These are phyloP conservation scores for Rubia balearica DNA, from an alignment of 305 asterid species.

Conservation along the genomic window DNA sequence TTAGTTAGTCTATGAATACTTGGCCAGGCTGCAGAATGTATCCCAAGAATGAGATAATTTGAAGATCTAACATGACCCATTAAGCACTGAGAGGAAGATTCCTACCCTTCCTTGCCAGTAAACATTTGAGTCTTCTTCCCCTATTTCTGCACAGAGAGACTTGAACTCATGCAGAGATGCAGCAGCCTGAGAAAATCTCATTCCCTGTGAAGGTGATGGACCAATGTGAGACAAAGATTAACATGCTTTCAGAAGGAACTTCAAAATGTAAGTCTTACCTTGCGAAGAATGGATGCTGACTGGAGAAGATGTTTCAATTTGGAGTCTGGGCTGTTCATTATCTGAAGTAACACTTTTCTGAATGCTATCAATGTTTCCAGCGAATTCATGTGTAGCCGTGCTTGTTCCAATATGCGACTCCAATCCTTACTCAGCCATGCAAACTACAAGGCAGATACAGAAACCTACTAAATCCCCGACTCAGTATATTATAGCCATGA, in stretches of 20 bases:
- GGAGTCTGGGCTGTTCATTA: slow-evolving; percentile 51
- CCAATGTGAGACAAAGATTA: slow-evolving; percentile 21
- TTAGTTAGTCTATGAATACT: neutral
- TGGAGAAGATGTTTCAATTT: slow-evolving; percentile 69
- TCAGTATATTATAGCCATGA: neutral
- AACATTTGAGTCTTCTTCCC: slow-evolving; percentile 52
- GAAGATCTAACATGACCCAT: neutral
- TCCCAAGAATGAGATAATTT: neutral
- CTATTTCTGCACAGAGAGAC: slow-evolving; percentile 58
- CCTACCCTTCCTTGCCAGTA: slow-evolving; percentile 96
- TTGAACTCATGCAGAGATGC: slow-evolving; percentile 86
- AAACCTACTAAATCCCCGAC: neutral
- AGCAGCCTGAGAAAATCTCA: slow-evolving; percentile 87
- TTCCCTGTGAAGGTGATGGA: slow-evolving; percentile 47
- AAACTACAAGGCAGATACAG: slow-evolving; percentile 36
- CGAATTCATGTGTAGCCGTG: slow-evolving; percentile 85
- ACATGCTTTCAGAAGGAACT: slow-evolving; percentile 15
- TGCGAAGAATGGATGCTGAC: slow-evolving; percentile 88
- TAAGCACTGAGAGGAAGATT: neutral
- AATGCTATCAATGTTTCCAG: slow-evolving; percentile 93
- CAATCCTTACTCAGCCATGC: slow-evolving; percentile 62
- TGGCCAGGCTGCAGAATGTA: neutral
- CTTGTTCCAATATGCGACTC: slow-evolving; percentile 61
- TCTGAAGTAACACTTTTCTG: slow-evolving; percentile 74
- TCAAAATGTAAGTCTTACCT: slow-evolving; percentile 44